phyloP scores from a whole-genome alignment of 1,284 basidiomycete genomes.

The Coniferiporia sulphurascens region DNA sequence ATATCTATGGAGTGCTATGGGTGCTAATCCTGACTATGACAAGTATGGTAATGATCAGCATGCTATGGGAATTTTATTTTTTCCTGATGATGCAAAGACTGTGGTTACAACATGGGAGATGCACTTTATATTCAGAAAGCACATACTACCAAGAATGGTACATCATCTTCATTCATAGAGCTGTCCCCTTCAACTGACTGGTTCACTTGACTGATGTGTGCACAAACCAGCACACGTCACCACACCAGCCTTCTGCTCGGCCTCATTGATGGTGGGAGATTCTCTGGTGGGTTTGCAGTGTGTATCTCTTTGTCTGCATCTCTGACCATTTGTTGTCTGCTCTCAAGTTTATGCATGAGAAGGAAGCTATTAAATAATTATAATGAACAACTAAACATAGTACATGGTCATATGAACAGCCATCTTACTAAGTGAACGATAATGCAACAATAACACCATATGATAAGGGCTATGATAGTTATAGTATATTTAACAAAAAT shows the following conservation, averaged over 20 bases:
- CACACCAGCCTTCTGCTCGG: conserved; percentile 3
- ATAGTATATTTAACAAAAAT: too few species aligned
- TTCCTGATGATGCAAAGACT: conserved; percentile 37
- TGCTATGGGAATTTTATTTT: too few species aligned
- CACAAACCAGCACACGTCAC: background rate
- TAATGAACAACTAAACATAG: too few species aligned
- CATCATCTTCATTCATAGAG: conserved; percentile 55
- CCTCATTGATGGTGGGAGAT: conserved; percentile 5
- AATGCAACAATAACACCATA: too few species aligned
- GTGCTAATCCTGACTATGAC: too few species aligned
- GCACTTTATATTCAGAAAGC: conserved; percentile 3
- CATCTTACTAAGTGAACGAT: too few species aligned
- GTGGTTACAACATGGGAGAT: conserved; percentile 29
- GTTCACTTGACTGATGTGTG: conserved; percentile 15
- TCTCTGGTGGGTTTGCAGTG: background rate
- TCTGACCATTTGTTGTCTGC: background rate
- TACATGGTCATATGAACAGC: too few species aligned
- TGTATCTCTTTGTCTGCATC: background rate
- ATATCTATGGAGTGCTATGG: too few species aligned
- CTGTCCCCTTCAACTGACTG: conserved; percentile 36
- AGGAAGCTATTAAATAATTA: conserved; percentile 19
- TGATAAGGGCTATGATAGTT: too few species aligned
- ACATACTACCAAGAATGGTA: conserved; percentile 67
- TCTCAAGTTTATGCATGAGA: conserved; percentile 10
- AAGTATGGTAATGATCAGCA: too few species aligned